Evolutionary conservation across 805 yeast genomes (phyloP).

Genomic region (Cyberlindnera sargentensis): DNA sequence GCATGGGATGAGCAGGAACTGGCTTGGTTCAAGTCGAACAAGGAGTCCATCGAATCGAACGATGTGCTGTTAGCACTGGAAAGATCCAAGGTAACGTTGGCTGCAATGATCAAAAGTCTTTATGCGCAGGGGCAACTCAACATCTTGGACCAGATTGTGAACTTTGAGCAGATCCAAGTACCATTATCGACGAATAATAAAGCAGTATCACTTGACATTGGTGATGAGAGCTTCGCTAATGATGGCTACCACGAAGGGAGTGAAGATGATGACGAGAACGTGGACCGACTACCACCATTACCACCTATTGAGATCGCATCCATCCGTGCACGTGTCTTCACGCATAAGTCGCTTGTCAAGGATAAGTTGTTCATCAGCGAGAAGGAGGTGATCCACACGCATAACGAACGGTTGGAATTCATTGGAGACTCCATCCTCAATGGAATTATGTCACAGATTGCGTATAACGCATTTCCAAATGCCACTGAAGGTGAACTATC

Average conservation of each 20-base stretch:
- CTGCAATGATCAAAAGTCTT: conserved; percentile 50
- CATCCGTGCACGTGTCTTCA: conserved; percentile 64
- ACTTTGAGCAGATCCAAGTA: conserved; percentile 25
- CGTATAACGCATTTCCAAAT: conserved; percentile 58
- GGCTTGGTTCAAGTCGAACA: conserved; percentile 24
- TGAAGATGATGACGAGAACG: not conserved
- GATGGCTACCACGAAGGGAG: conserved; percentile 20
- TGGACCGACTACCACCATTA: conserved; percentile 49
- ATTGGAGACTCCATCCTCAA: conserved; percentile 84
- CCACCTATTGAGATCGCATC: conserved; percentile 59
- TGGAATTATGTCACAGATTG: conserved; percentile 59
- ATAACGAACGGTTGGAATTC: conserved; percentile 86
- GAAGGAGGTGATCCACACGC: conserved; percentile 50
- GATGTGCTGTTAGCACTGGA: conserved; percentile 44
- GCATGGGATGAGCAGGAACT: conserved; percentile 46
- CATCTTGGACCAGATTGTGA: conserved; percentile 48
- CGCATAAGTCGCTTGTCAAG: conserved; percentile 69
- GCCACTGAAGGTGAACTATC: conserved; percentile 81
- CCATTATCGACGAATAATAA: not conserved
- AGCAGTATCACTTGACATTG: conserved; percentile 6
- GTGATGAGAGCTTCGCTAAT: not conserved
- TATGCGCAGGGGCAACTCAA: conserved; percentile 41
- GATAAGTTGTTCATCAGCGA: conserved; percentile 49
- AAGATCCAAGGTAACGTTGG: conserved; percentile 50
- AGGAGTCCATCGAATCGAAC: conserved; percentile 22